A percentile compares a stretch with the other conserved stretches of the same genome.
phyloP scores from a whole-genome alignment of 805 yeast genomes.

The Saccharomycopsis malanga region DNA sequence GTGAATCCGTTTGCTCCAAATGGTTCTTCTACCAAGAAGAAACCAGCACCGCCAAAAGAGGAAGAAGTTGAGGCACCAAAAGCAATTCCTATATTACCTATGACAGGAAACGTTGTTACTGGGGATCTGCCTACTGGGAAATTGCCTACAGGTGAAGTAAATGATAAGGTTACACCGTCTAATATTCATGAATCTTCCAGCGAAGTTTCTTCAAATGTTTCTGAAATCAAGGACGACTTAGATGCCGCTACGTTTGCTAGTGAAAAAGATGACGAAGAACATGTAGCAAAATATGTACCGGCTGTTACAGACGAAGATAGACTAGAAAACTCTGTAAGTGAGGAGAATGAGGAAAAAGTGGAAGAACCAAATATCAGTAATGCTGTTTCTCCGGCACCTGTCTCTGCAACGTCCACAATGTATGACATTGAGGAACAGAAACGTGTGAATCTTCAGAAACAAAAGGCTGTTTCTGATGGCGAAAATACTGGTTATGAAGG shows the following conservation, averaged over 20 bases:
- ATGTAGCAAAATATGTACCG: conserved; percentile 27
- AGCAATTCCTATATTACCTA: conserved; percentile 19
- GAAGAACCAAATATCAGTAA: background rate
- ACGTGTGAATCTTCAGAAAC: conserved; percentile 11
- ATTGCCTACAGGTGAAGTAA: conserved; percentile 7
- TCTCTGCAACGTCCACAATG: background rate
- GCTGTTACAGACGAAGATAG: conserved; percentile 27
- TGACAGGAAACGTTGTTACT: background rate
- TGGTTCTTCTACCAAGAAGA: background rate
- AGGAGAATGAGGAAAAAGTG: conserved; percentile 4
- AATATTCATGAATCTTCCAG: background rate
- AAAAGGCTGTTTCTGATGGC: conserved; percentile 17
- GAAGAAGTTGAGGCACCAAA: conserved; percentile 8
- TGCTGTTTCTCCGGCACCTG: background rate
- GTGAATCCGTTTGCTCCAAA: conserved; percentile 25
- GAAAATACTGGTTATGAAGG: conserved; percentile 15
- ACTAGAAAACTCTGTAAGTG: conserved; percentile 24
- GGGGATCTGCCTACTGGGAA: background rate
- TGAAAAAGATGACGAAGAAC: conserved; percentile 12
- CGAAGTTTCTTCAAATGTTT: conserved; percentile 8
- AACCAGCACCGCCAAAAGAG: conserved; percentile 10
- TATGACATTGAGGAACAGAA: background rate
- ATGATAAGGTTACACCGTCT: too few relatives aligned
- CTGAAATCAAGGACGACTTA: conserved; percentile 14
- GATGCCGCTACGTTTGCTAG: conserved; percentile 10